These are phyloP conservation scores for Podochytrium sp. DNA, from an alignment of 192 early-diverging fungal genomes.

Conservation along the genomic window DNA sequence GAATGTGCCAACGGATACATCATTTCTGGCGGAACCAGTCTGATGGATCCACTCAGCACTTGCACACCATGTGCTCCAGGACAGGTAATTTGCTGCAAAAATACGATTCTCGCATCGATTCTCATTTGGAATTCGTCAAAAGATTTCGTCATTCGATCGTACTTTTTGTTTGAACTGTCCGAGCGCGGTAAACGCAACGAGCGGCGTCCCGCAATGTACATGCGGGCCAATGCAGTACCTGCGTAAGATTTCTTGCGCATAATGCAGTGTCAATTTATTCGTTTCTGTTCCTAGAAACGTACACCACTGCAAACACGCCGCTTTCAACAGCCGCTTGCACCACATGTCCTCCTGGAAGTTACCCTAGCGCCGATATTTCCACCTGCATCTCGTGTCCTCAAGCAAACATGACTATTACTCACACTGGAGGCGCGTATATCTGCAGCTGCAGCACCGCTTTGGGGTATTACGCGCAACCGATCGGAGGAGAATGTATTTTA, in stretches of 20 bases:
- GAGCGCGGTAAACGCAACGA: neutral
- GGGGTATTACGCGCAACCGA: slow-evolving; percentile 30
- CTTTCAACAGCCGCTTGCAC: slow-evolving; percentile 4
- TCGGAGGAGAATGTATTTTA: slow-evolving; percentile 33
- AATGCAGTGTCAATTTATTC: neutral
- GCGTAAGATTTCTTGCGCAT: neutral
- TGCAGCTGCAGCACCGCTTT: slow-evolving; percentile 45
- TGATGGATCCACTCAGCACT: neutral
- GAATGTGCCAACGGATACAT: slow-evolving; percentile 11
- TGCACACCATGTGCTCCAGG: neutral
- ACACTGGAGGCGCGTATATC: slow-evolving; percentile 19
- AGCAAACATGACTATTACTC: neutral
- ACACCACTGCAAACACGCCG: neutral
- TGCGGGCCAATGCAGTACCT: slow-evolving; percentile 11
- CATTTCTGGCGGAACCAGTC: slow-evolving; percentile 5
- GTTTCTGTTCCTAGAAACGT: no score
- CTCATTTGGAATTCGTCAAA: no score
- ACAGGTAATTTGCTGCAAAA: no score
- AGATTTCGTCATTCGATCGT: slow-evolving; percentile 18
- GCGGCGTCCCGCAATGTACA: neutral
- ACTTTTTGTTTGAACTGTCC: slow-evolving; percentile 19
- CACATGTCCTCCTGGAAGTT: slow-evolving; percentile 5
- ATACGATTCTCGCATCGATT: no score
- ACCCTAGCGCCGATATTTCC: slow-evolving; percentile 13
- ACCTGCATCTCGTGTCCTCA: slow-evolving; percentile 15